Conservation (phyloP, 2,329 filamentous ascomycete species). For the Tolypocladium endophyticum region DNA sequence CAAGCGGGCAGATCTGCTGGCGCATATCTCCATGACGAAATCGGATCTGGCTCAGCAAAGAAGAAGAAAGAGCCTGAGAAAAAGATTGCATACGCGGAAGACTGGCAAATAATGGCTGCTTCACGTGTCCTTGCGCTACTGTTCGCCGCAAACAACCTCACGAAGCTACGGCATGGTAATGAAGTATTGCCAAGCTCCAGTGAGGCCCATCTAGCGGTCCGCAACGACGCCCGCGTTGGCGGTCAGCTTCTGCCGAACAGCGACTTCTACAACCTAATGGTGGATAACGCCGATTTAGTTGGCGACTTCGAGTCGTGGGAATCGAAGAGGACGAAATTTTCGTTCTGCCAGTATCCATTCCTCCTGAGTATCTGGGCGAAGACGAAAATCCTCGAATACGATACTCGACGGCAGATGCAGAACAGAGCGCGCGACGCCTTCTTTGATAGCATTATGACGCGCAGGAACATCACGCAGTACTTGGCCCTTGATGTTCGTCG, state of each 20-base stretch:
- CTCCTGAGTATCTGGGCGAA: slow-evolving; percentile 88
- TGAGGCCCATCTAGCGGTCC: slow-evolving; percentile 14
- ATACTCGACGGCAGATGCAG: slow-evolving; percentile 82
- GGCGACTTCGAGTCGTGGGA: slow-evolving; percentile 87
- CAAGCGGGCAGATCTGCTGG: slow-evolving; percentile 49
- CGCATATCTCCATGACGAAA: slow-evolving; percentile 67
- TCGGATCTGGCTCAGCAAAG: slow-evolving; percentile 45
- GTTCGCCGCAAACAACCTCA: slow-evolving; percentile 67
- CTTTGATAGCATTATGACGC: slow-evolving; percentile 76
- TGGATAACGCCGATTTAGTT: slow-evolving; percentile 79
- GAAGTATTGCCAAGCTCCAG: slow-evolving; percentile 8
- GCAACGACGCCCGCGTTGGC: slow-evolving; percentile 21
- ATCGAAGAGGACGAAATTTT: slow-evolving; percentile 59
- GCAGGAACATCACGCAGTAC: slow-evolving; percentile 64
- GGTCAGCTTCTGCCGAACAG: slow-evolving; percentile 68
- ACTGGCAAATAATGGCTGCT: slow-evolving; percentile 82
- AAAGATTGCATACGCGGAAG: slow-evolving; percentile 59
- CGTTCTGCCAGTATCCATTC: slow-evolving; percentile 89
- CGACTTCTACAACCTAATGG: slow-evolving; percentile 77
- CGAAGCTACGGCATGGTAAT: slow-evolving; percentile 23
- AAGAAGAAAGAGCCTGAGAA: slow-evolving; percentile 45
- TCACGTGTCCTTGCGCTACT: slow-evolving; percentile 71
- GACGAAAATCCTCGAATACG: slow-evolving; percentile 80
- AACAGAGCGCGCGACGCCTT: slow-evolving; percentile 81
- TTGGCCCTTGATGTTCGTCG: slow-evolving; percentile 67